phyloP scores from a whole-genome alignment of 1,284 basidiomycete species.

The Sporisorium graminicola region DNA sequence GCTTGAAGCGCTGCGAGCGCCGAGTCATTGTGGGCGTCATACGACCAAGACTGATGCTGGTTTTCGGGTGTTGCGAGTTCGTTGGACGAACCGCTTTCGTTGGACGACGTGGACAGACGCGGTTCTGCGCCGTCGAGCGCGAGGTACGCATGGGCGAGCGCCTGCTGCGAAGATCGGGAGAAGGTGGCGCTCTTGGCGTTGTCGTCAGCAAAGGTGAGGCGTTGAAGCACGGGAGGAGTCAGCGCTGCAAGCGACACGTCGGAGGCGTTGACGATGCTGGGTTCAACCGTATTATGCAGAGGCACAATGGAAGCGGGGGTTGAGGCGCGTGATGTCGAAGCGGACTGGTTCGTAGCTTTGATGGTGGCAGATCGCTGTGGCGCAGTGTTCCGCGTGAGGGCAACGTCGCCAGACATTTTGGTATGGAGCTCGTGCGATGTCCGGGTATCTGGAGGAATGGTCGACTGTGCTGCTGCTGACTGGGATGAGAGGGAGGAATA shows the following conservation, averaged over 20 bases:
- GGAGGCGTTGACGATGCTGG: not conserved
- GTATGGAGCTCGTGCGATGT: not conserved
- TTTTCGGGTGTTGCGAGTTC: conserved; percentile 55
- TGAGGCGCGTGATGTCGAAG: not conserved
- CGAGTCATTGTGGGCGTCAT: conserved; percentile 13
- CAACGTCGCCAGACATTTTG: not conserved
- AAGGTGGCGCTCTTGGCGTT: too few relatives aligned
- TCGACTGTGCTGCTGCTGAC: conserved; percentile 7
- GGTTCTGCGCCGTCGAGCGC: conserved; percentile 29
- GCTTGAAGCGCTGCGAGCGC: conserved; percentile 22
- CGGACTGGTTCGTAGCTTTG: conserved; percentile 21
- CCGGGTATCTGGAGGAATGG: conserved; percentile 18
- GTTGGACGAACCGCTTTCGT: conserved; percentile 42
- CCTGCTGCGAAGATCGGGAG: too few relatives aligned
- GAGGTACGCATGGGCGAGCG: conserved; percentile 7
- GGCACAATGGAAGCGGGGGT: not conserved
- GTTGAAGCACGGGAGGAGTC: conserved; percentile 21
- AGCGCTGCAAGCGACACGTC: conserved; percentile 6
- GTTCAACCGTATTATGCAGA: conserved; percentile 2
- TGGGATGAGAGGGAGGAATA: conserved; percentile 16
- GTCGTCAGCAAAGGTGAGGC: conserved; percentile 17
- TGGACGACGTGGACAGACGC: conserved; percentile 55
- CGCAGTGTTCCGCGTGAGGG: not conserved
- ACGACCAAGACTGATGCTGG: conserved; percentile 32
- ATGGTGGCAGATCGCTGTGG: conserved; percentile 28